Base-by-base conservation (phyloP, 140 eudicot species). In the Artemisia princeps region DNA sequence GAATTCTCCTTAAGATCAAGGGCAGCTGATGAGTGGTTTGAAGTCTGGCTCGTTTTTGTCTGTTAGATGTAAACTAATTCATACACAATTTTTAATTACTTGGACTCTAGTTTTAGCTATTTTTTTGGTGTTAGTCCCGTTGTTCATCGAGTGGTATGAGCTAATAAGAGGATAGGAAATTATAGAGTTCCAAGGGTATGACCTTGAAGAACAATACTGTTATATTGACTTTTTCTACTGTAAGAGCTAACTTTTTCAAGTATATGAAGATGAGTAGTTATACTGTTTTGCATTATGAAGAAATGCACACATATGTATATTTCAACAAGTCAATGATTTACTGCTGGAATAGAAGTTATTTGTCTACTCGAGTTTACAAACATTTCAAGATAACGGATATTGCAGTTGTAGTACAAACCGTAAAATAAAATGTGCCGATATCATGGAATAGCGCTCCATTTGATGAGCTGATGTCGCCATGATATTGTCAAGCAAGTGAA, bases 131-230 rank as follows among this genome's bases (percentile, higher is more conserved):
- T 15, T 66, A 50, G 62, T 59, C 57, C 62, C 55, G 61, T 67
- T 67, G 68, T 66, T 74, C 55, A 60, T 60, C 66, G 15, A 60
- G 56, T 51, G 22, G 55, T 69, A 57, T 75, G 71, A 68, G 63
- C 17, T 49, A 64, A 76, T 76, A 76, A 76, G 48, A 68, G 70
- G 80, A 57, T 48, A 56, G 72, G 67, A 48, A 51, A 17, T 24
- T 63, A 70, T 63, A 76, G 72, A 28, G 65, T 67, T 67, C 37
- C 3, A 12, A 54, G 40, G 62, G 4, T 53, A 40, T 28, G 55
- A 30, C 53, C 37, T 54, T 52, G 51, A 46, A 28, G 24, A 33
- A 13, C 61, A 26, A 42, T 42, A 19, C 58, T 4, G 17, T 69
- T n/a, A 58, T 23, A 70, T 6, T 26, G 30, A 28, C 74, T 60